phyloP scores from a whole-genome alignment of 2,329 filamentous ascomycete genomes.

The Scytalidium sp. region DNA sequence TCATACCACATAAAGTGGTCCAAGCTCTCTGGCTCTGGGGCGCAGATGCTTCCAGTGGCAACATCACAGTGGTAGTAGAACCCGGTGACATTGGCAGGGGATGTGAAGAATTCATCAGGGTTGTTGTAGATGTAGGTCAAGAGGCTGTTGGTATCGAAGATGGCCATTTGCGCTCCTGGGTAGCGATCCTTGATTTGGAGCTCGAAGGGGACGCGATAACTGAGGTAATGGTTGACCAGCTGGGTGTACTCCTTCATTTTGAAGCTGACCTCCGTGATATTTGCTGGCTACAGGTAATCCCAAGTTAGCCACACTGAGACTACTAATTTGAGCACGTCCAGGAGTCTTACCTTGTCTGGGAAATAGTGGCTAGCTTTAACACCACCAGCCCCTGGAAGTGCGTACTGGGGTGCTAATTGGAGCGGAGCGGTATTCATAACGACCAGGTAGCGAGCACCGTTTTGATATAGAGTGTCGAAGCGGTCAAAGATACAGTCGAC shows the following conservation, averaged over 20 bases:
- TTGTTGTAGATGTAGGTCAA: constrained; percentile 62
- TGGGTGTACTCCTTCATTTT: constrained; percentile 50
- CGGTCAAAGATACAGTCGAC: constrained; percentile 64
- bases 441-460: constrained; percentile 68
- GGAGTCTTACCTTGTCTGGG: constrained; percentile 27
- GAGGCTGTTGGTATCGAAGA: constrained; percentile 66
- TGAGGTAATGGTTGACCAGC: constrained; percentile 45
- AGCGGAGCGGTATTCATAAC: constrained; percentile 68
- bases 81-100: constrained; percentile 60
- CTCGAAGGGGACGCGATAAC: constrained; percentile 48
- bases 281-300: constrained; percentile 34
- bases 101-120: constrained; percentile 58
- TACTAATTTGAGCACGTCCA: neutral
- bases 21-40: constrained; percentile 28
- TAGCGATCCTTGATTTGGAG: constrained; percentile 42
- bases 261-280: constrained; percentile 42
- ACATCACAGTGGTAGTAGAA: constrained; percentile 52
- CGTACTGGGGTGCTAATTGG: constrained; percentile 66
- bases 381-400: constrained; percentile 41
- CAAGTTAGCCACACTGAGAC: constrained; percentile 32
- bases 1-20: constrained; percentile 73
- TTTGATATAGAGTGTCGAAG: constrained; percentile 60
- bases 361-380: constrained; percentile 41
- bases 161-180: constrained; percentile 57
- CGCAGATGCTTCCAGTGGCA: constrained; percentile 30